phyloP scores from a whole-genome alignment of 176 grass and related monocot species.

The Zoysia pacifica region DNA sequence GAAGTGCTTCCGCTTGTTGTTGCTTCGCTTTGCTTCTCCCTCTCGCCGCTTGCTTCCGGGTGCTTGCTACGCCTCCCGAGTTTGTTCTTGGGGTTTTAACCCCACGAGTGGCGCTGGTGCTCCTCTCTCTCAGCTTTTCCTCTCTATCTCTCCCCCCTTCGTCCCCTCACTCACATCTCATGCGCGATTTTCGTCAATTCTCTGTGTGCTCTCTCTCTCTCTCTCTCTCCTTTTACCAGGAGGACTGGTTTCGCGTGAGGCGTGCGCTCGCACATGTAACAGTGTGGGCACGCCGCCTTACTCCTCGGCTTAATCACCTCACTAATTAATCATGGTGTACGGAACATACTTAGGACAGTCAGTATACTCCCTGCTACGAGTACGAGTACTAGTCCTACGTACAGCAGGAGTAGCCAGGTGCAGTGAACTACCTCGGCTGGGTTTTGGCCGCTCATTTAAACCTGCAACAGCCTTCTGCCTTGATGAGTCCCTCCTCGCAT shows the following conservation, averaged over 20 bases:
- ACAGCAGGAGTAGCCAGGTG: neutral
- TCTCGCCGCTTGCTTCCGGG: neutral
- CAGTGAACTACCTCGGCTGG: neutral
- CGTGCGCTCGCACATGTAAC: conserved; percentile 9
- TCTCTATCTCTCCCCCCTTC: neutral
- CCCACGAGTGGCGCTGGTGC: conserved; percentile 60
- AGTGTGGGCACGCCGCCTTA: conserved; percentile 1
- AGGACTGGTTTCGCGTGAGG: neutral
- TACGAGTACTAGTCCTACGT: neutral
- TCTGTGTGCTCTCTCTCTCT: neutral
- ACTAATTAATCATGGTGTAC: neutral
- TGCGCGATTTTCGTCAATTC: conserved; percentile 33
- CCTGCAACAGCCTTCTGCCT: too few relatives aligned
- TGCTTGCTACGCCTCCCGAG: conserved; percentile 2
- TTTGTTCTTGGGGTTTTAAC: conserved; percentile 79
- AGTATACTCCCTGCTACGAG: neutral
- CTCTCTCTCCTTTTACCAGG: neutral
- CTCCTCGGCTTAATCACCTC: neutral
- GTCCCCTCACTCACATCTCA: neutral
- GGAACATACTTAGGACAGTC: neutral
- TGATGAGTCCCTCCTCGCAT: too few relatives aligned
- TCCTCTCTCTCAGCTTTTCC: conserved; percentile 28
- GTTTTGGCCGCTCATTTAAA: too few relatives aligned
- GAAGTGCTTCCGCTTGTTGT: neutral
- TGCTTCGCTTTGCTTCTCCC: neutral